Evolutionary conservation across 179 eudicot species (phyloP).

Genomic region (Spinacia oleracea): DNA sequence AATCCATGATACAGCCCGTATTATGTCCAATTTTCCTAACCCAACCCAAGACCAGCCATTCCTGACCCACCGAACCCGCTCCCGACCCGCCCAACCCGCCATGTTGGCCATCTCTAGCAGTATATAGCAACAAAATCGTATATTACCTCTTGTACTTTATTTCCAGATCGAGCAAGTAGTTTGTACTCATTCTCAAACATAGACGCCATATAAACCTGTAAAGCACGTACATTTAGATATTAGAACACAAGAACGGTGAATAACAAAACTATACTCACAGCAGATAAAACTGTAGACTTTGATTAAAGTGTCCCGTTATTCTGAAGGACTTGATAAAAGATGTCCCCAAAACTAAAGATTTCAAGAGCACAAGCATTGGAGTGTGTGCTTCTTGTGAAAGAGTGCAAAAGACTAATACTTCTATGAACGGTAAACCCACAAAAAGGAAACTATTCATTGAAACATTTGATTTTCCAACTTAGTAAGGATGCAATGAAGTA

Average conservation of each 20-base stretch:
- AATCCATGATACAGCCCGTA: no score
- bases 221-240: neutral
- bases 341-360: neutral
- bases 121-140: neutral
- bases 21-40: no score
- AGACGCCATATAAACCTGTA: slow-evolving; percentile 94
- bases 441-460: no score
- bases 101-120: no score
- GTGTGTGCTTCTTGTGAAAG: neutral
- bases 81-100: no score
- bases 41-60: no score
- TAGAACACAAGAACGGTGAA: neutral
- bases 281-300: neutral
- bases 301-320: neutral
- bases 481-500: neutral
- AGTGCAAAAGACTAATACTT: neutral
- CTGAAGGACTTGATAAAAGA: neutral
- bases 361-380: neutral
- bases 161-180: slow-evolving; percentile 88
- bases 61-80: no score
- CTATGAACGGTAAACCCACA: neutral
- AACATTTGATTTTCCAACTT: neutral
- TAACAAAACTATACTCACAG: neutral
- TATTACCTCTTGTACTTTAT: slow-evolving; percentile 87
- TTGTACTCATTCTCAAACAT: slow-evolving; percentile 84